Conservation (phyloP, 2,329 filamentous ascomycete genomes). For the Neopestalotiopsis clavispora region DNA sequence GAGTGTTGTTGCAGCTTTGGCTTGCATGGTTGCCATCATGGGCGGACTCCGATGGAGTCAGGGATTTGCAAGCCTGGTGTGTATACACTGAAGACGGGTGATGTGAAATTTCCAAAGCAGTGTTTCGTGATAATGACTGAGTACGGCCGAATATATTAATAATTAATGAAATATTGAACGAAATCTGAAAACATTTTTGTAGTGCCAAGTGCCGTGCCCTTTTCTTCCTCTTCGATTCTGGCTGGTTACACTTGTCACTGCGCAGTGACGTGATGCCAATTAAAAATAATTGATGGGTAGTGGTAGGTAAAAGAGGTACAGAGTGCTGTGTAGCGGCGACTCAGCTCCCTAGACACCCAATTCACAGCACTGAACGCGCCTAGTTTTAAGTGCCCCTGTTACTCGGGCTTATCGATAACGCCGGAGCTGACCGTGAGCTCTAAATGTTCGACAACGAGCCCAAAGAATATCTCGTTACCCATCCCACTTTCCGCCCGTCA, state of each 20-base stretch:
- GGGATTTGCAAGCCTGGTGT: conserved; percentile 53
- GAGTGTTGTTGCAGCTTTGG: conserved; percentile 65
- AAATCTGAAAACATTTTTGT: not conserved
- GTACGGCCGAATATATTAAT: not conserved
- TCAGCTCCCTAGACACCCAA: no score
- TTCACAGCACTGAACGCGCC: no score
- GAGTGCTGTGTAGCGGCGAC: no score
- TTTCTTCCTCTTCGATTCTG: not conserved
- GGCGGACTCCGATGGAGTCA: conserved; percentile 75
- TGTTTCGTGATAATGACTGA: not conserved
- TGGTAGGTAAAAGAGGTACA: no score
- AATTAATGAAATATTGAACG: not conserved
- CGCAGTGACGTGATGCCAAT: not conserved
- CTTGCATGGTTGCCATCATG: conserved; percentile 71
- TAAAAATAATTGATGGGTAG: no score
- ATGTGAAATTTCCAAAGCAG: not conserved
- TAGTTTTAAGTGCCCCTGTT: not conserved
- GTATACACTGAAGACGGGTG: conserved; percentile 28
- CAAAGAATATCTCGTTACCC: not conserved
- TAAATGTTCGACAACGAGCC: conserved; percentile 11
- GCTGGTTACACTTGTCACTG: not conserved
- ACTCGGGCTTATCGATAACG: conserved; percentile 7
- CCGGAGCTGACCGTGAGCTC: conserved; percentile 7
- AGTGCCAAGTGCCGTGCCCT: not conserved
- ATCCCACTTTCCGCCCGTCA: conserved; percentile 13